Conservation (phyloP, 2,329 filamentous ascomycete species). For the Aureobasidium uvarum region DNA sequence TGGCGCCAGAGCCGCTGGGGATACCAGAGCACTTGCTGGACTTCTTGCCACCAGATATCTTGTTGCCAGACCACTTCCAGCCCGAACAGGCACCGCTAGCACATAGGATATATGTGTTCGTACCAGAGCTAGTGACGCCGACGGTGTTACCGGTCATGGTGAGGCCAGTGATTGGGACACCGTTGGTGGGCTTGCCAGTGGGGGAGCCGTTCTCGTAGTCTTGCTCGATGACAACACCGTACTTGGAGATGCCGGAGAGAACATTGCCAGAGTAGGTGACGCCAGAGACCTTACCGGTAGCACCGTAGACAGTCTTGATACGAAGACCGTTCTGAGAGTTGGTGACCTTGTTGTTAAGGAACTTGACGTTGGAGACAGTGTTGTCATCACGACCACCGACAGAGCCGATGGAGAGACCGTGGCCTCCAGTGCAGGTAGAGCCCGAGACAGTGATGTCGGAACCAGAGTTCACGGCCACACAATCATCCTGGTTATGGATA, state of each 20-base stretch:
- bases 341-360: constrained; percentile 49
- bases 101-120: constrained; percentile 55
- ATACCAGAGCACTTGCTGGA: constrained; percentile 40
- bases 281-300: constrained; percentile 52
- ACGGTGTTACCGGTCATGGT: constrained; percentile 48
- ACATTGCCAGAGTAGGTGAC: constrained; percentile 56
- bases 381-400: constrained; percentile 56
- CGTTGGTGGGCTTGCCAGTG: constrained; percentile 47
- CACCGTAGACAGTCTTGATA: constrained; percentile 55
- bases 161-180: constrained; percentile 56
- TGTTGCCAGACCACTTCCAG: constrained; percentile 55
- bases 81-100: constrained; percentile 51
- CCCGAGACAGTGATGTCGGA: constrained; percentile 46
- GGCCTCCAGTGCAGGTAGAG: constrained; percentile 48
- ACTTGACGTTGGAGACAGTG: constrained; percentile 49
- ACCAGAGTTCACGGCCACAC: constrained; percentile 38
- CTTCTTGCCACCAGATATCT: constrained; percentile 53
- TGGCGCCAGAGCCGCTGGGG: constrained; percentile 20
- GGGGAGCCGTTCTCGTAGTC: constrained; percentile 55
- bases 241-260: constrained; percentile 32
- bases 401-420: constrained; percentile 57
- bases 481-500: constrained; percentile 37
- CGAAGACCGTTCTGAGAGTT: constrained; percentile 53
- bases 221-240: constrained; percentile 60
- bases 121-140: constrained; percentile 42